Base-by-base conservation (phyloP, 2,329 filamentous ascomycete species). In the Scytalidium lignicola region DNA sequence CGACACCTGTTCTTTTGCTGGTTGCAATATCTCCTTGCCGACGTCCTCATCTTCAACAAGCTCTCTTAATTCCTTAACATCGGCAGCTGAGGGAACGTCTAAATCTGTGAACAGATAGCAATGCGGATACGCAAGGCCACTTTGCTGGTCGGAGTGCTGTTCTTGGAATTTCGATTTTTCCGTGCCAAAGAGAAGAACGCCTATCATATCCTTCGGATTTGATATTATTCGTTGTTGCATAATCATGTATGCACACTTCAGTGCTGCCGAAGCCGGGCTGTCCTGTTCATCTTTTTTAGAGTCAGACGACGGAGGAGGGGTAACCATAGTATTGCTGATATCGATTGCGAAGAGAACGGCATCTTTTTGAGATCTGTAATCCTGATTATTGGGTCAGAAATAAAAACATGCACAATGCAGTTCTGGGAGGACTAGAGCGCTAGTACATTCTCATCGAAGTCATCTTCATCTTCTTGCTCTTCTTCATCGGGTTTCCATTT, bases 171-270 rank as follows among this genome's bases (percentile, higher is more conserved):
- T 90, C 37, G 90, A 88, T 68, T 88, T 80, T 62, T 95, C 76
- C 0, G 93, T 99, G 8, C 91, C 91, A 64, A 95, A 99, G 0
- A 99, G 75, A 32, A 99, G 67, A 21, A 99, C 86, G 2, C 92
- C 91, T 80, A 99, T 96, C 88, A 96, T 95, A 54, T 99, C 93
- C 62, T 86, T 91, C 1, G 93, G 93, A 53, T 91, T 92, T 3
- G 92, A 92, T 60, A 99, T 97, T 67, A 99, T 97, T 59, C 93
- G 89, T 71, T 97, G 92, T 70, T 97, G 90, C 89, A 99, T 96
- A 47, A 99, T 75, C 62, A 90, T 83, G 62, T 95, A 95, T 50
- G 92, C 93, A 61, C 90, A 96, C 75, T 96, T 96, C 44, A 99
- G 71, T 3, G 93, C 91, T 15, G 92, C 91, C 46, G 85, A 78